Evolutionary conservation across 2,329 filamentous ascomycete species (phyloP), one percentile per base, ranked within the genome.

Genomic region (Claviceps arundinis): DNA sequence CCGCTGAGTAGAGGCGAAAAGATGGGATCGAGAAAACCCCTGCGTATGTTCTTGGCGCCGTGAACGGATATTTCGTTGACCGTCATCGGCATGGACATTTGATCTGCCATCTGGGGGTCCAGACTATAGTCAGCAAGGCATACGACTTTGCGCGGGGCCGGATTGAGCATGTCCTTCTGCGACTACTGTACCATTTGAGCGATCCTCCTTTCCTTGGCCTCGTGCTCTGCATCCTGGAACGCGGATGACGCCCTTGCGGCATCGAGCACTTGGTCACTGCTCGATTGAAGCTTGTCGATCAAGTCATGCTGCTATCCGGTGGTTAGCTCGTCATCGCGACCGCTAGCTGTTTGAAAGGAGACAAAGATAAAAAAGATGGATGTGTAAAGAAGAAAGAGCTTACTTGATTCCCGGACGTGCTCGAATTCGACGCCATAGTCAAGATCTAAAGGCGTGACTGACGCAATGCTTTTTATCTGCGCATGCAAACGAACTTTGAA

Each of bases 31-130:
- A 98, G 81, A 67, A 98, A 96, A 56, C 78, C 76, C 60, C 80
- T 79, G 57, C 93, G 81, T n/a, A 91, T 95, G 64, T 93, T 83
- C 55, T 78, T 77, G 45, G 88, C 89, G 64, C 89, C 87, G 56
- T 94, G 80, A 55, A 98, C 76, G 60, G 86, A 82, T 64, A 98
- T 80, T 45, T 88, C 87, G 60, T 87, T 87, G 65, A 98, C 84
- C 14, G 89, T 88, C 61, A 93, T 87, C 42, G 93, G 91, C 53
- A 93, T 80, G 44, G 87, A 87, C 58, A 85, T 84, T 67, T 97
- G 95, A 68, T 86, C 80, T 58, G 82, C 59, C 57, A 70, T 63
- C 68, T 70, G 51, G 3, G 7, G 9, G 30, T 4, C 24, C 30
- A 34, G 11, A 11, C 11, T 11, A 34, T 34, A 34, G 30, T 34